These are phyloP conservation scores for Aspergillus indologenus DNA, from an alignment of 495 filamentous ascomycete genomes.

Conservation along the genomic window DNA sequence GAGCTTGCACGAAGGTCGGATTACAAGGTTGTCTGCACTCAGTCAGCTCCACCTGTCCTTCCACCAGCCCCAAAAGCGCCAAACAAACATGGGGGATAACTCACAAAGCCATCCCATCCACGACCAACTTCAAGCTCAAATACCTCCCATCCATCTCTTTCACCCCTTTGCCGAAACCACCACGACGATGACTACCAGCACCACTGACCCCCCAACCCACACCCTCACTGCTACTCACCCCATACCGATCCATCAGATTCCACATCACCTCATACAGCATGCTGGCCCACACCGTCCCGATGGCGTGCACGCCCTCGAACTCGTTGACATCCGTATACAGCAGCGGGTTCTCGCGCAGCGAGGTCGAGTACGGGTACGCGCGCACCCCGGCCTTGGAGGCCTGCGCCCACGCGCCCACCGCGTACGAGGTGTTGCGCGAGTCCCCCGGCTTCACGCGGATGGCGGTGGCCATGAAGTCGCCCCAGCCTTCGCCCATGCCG, in stretches of 20 bases:
- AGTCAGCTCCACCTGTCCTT: neutral
- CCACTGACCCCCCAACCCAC: no score
- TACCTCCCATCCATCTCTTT: slow-evolving; percentile 44
- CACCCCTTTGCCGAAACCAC: neutral
- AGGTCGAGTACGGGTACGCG: slow-evolving; percentile 50
- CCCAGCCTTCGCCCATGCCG: slow-evolving; percentile 57
- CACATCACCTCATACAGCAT: slow-evolving; percentile 45
- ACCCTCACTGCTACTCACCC: slow-evolving; percentile 24
- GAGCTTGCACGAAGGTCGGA: slow-evolving; percentile 48
- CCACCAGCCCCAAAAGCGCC: no score
- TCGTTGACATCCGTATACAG: slow-evolving; percentile 29
- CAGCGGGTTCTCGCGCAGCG: slow-evolving; percentile 41
- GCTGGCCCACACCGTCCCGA: slow-evolving; percentile 52
- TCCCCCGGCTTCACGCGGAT: slow-evolving; percentile 47
- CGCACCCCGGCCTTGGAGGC: slow-evolving; percentile 43
- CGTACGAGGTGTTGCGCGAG: slow-evolving; percentile 44
- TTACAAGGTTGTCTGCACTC: slow-evolving; percentile 43
- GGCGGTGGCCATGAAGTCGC: slow-evolving; percentile 51
- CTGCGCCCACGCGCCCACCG: slow-evolving; percentile 42
- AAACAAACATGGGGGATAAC: neutral
- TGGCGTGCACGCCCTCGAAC: slow-evolving; percentile 30
- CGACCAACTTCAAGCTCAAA: slow-evolving; percentile 49
- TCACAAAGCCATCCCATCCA: slow-evolving; percentile 50
- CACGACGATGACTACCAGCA: no score
- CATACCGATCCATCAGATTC: slow-evolving; percentile 38